These are phyloP conservation scores for Parafenestella ontariensis DNA, from an alignment of 2,329 filamentous ascomycete genomes.

Conservation along the genomic window DNA sequence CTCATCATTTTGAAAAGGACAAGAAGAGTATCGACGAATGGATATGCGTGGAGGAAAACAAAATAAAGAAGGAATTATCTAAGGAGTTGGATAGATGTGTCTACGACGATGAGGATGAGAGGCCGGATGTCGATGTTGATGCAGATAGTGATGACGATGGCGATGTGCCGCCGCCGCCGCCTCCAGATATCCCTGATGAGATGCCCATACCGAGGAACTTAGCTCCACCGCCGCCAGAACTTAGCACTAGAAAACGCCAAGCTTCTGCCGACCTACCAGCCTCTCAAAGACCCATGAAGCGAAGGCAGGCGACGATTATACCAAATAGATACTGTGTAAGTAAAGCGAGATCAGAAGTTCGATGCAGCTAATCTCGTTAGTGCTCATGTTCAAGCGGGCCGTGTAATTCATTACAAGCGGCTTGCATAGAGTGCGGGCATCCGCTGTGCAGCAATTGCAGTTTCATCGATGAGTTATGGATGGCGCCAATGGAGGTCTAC, in stretches of 20 bases:
- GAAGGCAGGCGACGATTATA: neutral
- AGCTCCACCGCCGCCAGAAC: neutral
- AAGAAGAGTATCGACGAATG: slow-evolving; percentile 63
- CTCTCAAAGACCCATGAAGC: neutral
- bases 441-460: slow-evolving; percentile 2
- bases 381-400: slow-evolving; percentile 7
- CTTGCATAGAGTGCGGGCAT: slow-evolving; percentile 16
- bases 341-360: neutral
- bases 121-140: neutral
- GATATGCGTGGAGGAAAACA: slow-evolving; percentile 53
- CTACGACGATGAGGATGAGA: slow-evolving; percentile 23
- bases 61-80: slow-evolving; percentile 39
- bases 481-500: neutral
- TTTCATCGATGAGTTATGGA: neutral
- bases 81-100: slow-evolving; percentile 29
- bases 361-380: slow-evolving; percentile 7
- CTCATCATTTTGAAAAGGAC: slow-evolving; percentile 70
- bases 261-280: neutral
- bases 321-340: slow-evolving; percentile 14
- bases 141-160: slow-evolving; percentile 7
- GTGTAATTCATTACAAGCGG: neutral
- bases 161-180: neutral
- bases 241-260: neutral
- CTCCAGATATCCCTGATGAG: neutral
- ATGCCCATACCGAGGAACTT: neutral